Percentiles rank a stretch among this genome's conserved stretches.
Conservation (phyloP, 257 asterid species). For the Solanum ossicruentum region DNA sequence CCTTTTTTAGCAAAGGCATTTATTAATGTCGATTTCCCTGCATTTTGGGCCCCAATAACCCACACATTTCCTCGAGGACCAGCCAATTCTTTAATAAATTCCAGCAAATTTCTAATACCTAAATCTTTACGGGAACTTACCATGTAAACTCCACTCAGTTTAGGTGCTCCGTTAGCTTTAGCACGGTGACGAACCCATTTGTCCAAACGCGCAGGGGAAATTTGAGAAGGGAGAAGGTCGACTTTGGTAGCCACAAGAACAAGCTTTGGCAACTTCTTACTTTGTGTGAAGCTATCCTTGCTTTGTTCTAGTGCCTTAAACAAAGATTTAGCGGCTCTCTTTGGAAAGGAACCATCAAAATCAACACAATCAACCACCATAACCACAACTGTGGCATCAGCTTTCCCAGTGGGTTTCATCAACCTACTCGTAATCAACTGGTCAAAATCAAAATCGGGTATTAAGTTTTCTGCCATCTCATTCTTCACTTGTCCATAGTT, state of each 20-base stretch:
- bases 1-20: slow-evolving; percentile 78
- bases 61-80: slow-evolving; percentile 98
- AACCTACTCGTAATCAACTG: slow-evolving; percentile 62
- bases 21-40: slow-evolving; percentile 85
- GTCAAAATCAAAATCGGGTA: slow-evolving; percentile 90
- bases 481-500: slow-evolving; percentile 87
- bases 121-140: slow-evolving; percentile 89
- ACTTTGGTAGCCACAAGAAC: slow-evolving; percentile 91
- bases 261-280: slow-evolving; percentile 73
- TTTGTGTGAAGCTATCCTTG: slow-evolving; percentile 32
- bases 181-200: slow-evolving; percentile 88
- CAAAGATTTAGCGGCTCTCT: slow-evolving; percentile 72
- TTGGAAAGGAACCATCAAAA: slow-evolving; percentile 94
- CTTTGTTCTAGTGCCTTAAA: slow-evolving; percentile 51
- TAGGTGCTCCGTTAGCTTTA: slow-evolving; percentile 81
- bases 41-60: slow-evolving; percentile 96
- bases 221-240: slow-evolving; percentile 90
- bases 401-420: slow-evolving; percentile 75
- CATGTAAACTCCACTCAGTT: slow-evolving; percentile 72
- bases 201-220: slow-evolving; percentile 83
- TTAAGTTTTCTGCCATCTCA: slow-evolving; percentile 62
- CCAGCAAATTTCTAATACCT: slow-evolving; percentile 72
- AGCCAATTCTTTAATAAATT: slow-evolving; percentile 59
- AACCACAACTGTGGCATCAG: slow-evolving; percentile 75
- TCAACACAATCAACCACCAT: slow-evolving; percentile 94